Conservation (phyloP, 2,329 filamentous ascomycete species). For the Arthrocladium fulminans region DNA sequence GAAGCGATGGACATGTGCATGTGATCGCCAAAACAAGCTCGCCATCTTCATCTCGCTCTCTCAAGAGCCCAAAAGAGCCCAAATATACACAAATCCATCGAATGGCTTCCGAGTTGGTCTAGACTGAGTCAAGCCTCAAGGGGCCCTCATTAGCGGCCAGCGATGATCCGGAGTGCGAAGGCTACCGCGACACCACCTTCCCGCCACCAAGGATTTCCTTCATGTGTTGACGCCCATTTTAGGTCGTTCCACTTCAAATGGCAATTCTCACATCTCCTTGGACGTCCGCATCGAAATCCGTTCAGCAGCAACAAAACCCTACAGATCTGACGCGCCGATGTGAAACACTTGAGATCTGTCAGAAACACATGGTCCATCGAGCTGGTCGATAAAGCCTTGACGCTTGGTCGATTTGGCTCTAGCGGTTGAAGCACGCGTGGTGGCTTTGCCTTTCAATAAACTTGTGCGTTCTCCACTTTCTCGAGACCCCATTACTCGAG, state of each 20-base stretch:
- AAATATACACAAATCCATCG: neutral
- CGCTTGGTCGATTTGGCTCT: conserved; percentile 1
- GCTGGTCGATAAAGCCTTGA: neutral
- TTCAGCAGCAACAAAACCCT: too few species aligned
- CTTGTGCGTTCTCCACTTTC: neutral
- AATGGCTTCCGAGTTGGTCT: neutral
- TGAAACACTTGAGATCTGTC: conserved; percentile 7
- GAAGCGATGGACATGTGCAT: neutral
- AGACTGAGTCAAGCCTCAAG: neutral
- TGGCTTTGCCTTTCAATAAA: conserved; percentile 1
- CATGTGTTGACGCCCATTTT: too few species aligned
- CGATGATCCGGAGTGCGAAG: too few species aligned
- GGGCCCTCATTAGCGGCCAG: neutral
- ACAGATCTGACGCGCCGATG: neutral
- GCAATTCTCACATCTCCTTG: too few species aligned
- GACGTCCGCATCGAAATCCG: too few species aligned
- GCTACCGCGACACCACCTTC: too few species aligned
- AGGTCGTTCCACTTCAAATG: too few species aligned
- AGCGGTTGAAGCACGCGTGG: conserved; percentile 1
- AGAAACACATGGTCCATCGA: neutral
- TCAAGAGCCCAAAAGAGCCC: too few species aligned
- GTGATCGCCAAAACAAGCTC: neutral
- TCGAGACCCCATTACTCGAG: neutral
- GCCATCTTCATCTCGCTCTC: neutral
- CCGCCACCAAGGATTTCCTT: neutral